Base-by-base conservation (phyloP, 2,329 filamentous ascomycete genomes). In the Hymenoscyphus infarciens region DNA sequence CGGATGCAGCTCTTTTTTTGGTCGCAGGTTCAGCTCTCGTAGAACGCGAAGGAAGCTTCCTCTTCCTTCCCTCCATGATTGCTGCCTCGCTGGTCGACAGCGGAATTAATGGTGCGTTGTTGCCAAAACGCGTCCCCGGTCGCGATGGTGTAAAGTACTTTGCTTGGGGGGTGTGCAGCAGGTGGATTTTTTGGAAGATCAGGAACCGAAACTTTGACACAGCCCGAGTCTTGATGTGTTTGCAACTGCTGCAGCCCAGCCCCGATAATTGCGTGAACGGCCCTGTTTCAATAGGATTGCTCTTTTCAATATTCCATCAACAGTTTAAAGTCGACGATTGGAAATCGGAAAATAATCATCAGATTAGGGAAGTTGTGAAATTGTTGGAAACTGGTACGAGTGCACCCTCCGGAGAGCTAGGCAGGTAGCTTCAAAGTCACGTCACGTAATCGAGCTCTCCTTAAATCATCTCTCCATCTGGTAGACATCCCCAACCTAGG, bases 31-130 rank as follows among this genome's bases (percentile, higher is more conserved):
- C 86, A 63, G 80, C 79, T 68, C 86, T 81, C 67, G 86, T 83
- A 54, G 84, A 83, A 72, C 86, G 82, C 52, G 86, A 80, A 25
- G 86, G 85, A 64, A 87, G 76, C 77, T 87, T 88, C 73, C 86
- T 81, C 78, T 88, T 88, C 74, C 79, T 82, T 77, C 45, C 45
- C 10, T 88, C 86, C 85, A 88, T 88, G 13, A 49, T 65, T 57
- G 61, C 27, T 63, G 57, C 56, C n/a, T 63, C 35, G 57, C 53
- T 61, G 38, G 62, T 57, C 54, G 33, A 59, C 56, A 56, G 64
- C 33, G 61, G 56, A 19, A 22, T 25, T 45, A 59, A 56, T 49
- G 65, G 57, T 57, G 60, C 16, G 64, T 66, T 62, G 62, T 22
- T 55, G 63, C 61, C 58, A 61, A 53, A 42, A 73, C 67, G 71